These are phyloP conservation scores for Salicornia ramosissima DNA, from an alignment of 148 eudicot genomes.

Conservation along the genomic window DNA sequence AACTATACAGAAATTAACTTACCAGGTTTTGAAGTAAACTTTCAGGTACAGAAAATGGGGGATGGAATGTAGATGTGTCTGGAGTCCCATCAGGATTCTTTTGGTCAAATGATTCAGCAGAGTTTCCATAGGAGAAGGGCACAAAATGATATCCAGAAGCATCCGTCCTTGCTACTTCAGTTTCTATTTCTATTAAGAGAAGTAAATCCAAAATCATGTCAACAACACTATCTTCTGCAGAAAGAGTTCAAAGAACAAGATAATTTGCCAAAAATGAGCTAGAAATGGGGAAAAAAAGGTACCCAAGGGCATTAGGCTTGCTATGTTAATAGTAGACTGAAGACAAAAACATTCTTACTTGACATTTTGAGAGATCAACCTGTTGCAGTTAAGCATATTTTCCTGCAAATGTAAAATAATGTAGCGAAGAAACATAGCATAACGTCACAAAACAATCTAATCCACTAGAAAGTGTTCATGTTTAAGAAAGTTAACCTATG, in stretches of 20 bases:
- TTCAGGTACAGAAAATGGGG: constrained; percentile 76
- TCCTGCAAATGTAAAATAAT: constrained; percentile 46
- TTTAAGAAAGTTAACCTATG: background rate
- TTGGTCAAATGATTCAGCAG: constrained; percentile 40
- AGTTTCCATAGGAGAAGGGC: constrained; percentile 69
- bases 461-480: background rate
- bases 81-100: constrained; percentile 38
- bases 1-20: constrained; percentile 36
- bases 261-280: constrained; percentile 6
- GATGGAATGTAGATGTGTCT: constrained; percentile 43
- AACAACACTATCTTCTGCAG: background rate
- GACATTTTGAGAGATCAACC: constrained; percentile 34
- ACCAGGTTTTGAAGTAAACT: constrained; percentile 67
- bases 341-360: constrained; percentile 44
- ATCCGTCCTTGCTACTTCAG: constrained; percentile 34
- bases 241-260: background rate
- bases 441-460: background rate
- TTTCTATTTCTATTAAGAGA: constrained; percentile 41
- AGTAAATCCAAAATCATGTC: constrained; percentile 18
- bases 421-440: constrained; percentile 35
- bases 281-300: background rate
- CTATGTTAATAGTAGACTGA: constrained; percentile 18
- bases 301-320: constrained; percentile 11
- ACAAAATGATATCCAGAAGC: constrained; percentile 54
- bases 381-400: constrained; percentile 34